A percentile compares a stretch with the other conserved stretches of the same genome.
Conservation (phyloP, 2,329 filamentous ascomycete genomes). For the Monilinia vaccinii-corymbosi region DNA sequence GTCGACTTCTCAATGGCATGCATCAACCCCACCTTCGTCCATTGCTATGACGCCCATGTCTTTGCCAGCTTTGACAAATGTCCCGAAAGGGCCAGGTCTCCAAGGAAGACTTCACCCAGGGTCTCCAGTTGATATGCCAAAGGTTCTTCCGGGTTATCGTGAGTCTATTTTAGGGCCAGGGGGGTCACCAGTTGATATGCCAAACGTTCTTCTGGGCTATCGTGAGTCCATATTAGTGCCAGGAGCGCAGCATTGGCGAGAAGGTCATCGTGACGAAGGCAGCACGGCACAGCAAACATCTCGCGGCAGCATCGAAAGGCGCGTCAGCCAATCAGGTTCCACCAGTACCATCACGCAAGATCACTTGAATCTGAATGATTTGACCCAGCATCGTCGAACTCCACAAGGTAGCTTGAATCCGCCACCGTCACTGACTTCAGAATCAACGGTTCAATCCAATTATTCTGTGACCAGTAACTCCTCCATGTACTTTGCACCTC, state of each 20-base stretch:
- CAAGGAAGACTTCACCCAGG: constrained; percentile 9
- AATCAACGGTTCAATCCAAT: constrained; percentile 25
- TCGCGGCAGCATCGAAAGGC: constrained; percentile 15
- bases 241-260: constrained; percentile 25
- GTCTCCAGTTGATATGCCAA: constrained; percentile 20
- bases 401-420: constrained; percentile 14
- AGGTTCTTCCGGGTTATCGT: constrained; percentile 26
- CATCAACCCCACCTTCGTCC: constrained; percentile 5
- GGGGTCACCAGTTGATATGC: constrained; percentile 9
- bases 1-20: constrained; percentile 18
- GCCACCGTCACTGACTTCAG: constrained; percentile 24
- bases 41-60: not conserved
- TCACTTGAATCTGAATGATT: constrained; percentile 15
- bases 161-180: constrained; percentile 24
- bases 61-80: constrained; percentile 12
- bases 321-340: constrained; percentile 14
- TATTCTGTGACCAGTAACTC: constrained; percentile 21
- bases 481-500: constrained; percentile 24
- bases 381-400: constrained; percentile 21
- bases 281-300: constrained; percentile 14
- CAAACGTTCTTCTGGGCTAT: constrained; percentile 24
- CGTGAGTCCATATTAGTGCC: constrained; percentile 25
- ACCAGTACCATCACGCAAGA: constrained; percentile 8
- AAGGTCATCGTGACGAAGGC: constrained; percentile 20
- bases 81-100: not conserved